Conservation (phyloP, 176 grass and related monocot species). For the Sorghum bicolor region Sorghum_bicolor_NCBIv3 NC_012874.2:5561001-5561500, state of each 20-base stretch:
- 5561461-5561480: slow-evolving; percentile 51
- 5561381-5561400: not conserved
- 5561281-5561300: not conserved
- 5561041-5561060: slow-evolving; percentile 96
- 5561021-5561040: slow-evolving; percentile 57
- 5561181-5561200: not conserved
- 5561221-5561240: not conserved
- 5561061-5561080: slow-evolving; percentile 83
- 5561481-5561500: slow-evolving; percentile 89
- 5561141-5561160: not conserved
- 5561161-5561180: not conserved
- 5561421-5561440: slow-evolving; percentile 12
- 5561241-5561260: not conserved
- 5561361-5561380: not conserved
- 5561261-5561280: not conserved
- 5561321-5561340: not conserved
- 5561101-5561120: not conserved
- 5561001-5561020: slow-evolving; percentile 67
- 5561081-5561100: slow-evolving; percentile 68
- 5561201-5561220: not conserved
- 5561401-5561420: not conserved
- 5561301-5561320: not conserved
- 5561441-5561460: slow-evolving; percentile 12
- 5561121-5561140: not conserved
- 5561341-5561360: not conserved